phyloP scores from a whole-genome alignment of 1,284 basidiomycete genomes.

The Heterobasidion irregulare region DNA sequence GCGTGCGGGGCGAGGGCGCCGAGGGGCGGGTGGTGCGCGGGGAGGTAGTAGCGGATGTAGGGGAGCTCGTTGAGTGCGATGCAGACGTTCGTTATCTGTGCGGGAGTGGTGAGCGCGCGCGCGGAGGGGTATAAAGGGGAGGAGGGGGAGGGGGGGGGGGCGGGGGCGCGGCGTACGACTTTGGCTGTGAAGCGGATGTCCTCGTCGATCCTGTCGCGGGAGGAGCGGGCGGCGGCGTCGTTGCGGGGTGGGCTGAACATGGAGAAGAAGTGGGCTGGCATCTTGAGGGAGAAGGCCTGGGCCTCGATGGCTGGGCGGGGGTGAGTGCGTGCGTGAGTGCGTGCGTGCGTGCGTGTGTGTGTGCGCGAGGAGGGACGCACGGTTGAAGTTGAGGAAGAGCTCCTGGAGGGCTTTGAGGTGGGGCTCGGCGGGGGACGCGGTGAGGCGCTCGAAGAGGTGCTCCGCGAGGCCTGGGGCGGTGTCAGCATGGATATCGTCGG shows the following conservation, averaged over 20 bases:
- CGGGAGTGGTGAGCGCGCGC: background rate
- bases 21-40: constrained; percentile 76
- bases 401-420: constrained; percentile 71
- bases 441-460: constrained; percentile 65
- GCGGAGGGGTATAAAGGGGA: no score
- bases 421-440: constrained; percentile 63
- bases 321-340: no score
- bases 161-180: constrained; percentile 40
- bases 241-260: constrained; percentile 78
- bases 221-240: constrained; percentile 49
- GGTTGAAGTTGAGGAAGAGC: constrained; percentile 85
- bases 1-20: constrained; percentile 73
- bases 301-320: constrained; percentile 68
- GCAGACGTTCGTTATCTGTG: constrained; percentile 83
- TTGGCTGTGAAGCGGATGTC: constrained; percentile 73
- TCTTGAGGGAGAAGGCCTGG: constrained; percentile 72
- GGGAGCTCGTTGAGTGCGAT: constrained; percentile 92
- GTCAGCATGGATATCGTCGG: background rate
- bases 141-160: no score
- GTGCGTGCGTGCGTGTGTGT: no score
- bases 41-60: constrained; percentile 90
- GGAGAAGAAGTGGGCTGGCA: constrained; percentile 77
- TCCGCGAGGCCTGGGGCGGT: constrained; percentile 56
- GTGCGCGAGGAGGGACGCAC: constrained; percentile 50
- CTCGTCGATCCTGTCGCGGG: constrained; percentile 69